Evolutionary conservation across 2,329 filamentous ascomycete genomes (phyloP).

Genomic region (Aspergillus fructus): DNA sequence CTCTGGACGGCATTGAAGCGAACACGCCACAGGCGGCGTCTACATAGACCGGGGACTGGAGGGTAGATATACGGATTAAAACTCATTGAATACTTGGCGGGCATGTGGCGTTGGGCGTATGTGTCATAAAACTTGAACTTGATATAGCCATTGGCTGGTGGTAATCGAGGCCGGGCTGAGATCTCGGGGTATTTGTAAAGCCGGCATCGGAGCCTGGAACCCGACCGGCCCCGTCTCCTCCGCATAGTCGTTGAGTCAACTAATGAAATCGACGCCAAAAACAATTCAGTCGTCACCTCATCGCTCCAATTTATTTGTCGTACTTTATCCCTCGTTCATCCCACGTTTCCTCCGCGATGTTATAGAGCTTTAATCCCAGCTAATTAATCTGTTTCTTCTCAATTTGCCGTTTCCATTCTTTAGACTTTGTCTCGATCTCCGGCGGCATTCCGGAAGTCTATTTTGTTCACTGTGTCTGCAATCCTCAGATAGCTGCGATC

Average conservation of each 20-base stretch:
- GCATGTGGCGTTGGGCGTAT: conserved; percentile 6
- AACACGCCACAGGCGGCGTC: conserved; percentile 14
- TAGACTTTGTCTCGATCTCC: not conserved
- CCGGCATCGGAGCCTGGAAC: conserved; percentile 14
- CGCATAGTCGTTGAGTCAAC: conserved; percentile 1
- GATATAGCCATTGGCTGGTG: not conserved
- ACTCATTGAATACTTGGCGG: not conserved
- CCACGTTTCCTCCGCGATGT: not conserved
- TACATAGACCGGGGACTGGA: conserved; percentile 5
- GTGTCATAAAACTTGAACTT: not conserved
- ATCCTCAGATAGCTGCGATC: conserved; percentile 12
- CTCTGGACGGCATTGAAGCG: conserved; percentile 78
- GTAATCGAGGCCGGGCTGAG: not conserved
- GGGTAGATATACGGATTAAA: not conserved
- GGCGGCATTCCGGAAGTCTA: not conserved
- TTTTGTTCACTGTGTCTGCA: not conserved
- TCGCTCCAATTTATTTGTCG: not conserved
- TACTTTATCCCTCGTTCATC: not conserved
- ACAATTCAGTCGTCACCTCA: conserved; percentile 1
- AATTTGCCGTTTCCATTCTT: not conserved
- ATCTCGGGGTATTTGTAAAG: not conserved
- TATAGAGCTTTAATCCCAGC: not conserved
- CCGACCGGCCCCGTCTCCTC: conserved; percentile 7
- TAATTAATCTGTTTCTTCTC: not conserved
- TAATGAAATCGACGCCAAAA: conserved; percentile 7